Evolutionary conservation across 2,329 filamentous ascomycete species (phyloP).

Genomic region (Magnaporthiopsis rhizophila): DNA sequence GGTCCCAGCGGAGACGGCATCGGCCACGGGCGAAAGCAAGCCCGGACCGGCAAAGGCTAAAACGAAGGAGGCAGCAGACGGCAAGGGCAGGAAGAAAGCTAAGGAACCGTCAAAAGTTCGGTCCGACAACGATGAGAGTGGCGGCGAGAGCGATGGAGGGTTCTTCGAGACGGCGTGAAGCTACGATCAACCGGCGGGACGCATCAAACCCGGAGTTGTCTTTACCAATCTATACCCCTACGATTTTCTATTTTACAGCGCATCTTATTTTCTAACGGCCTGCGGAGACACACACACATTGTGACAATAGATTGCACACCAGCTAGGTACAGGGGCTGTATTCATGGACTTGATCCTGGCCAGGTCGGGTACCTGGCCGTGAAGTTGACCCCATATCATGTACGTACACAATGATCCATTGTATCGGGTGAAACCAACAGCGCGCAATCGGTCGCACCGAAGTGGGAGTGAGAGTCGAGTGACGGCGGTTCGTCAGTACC

Average conservation of each 20-base stretch:
- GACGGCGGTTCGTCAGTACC: too few species aligned
- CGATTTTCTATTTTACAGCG: neutral
- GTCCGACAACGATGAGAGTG: slow-evolving; percentile 9
- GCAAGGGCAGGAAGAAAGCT: neutral
- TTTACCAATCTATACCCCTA: neutral
- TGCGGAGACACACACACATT: neutral
- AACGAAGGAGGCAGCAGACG: slow-evolving; percentile 7
- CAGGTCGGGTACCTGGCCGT: neutral
- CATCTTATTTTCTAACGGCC: neutral
- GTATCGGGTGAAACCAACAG: neutral
- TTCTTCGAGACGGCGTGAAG: slow-evolving; percentile 8
- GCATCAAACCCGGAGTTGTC: neutral
- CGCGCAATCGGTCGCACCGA: too few species aligned
- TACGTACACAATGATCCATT: too few species aligned
- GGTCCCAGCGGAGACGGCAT: slow-evolving; percentile 11
- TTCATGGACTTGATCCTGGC: too few species aligned
- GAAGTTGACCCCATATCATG: neutral
- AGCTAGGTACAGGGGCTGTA: neutral
- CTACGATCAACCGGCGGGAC: neutral
- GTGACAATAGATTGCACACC: neutral
- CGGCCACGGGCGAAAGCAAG: slow-evolving; percentile 4
- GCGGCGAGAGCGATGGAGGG: slow-evolving; percentile 37
- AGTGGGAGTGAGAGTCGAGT: neutral
- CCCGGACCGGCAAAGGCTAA: slow-evolving; percentile 4
- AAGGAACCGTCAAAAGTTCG: neutral